A percentile compares a stretch with the other conserved stretches of the same genome.
Conservation (phyloP, 148 eudicot genomes). For the Amaranthus hypochondriacus region DNA sequence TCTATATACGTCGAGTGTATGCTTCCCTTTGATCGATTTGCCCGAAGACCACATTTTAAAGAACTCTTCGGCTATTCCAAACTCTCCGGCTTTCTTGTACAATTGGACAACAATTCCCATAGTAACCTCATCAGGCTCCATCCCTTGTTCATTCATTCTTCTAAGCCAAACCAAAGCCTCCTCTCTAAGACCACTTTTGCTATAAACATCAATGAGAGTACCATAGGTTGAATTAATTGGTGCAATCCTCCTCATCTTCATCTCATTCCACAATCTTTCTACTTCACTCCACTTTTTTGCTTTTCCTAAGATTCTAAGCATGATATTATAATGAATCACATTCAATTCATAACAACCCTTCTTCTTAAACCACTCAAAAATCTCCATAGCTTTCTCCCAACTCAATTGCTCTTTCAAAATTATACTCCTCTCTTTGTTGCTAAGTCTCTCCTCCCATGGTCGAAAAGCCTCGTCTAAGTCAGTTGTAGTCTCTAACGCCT, state of each 20-base stretch:
- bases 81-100: constrained; percentile 79
- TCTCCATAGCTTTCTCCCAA: constrained; percentile 78
- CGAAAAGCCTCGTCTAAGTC: constrained; percentile 73
- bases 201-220: constrained; percentile 85
- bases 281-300: constrained; percentile 60
- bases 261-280: constrained; percentile 67
- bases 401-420: constrained; percentile 78
- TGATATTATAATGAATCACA: constrained; percentile 87
- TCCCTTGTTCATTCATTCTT: constrained; percentile 61
- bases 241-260: constrained; percentile 47
- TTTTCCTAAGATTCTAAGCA: constrained; percentile 71
- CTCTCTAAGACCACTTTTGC: constrained; percentile 68
- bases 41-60: constrained; percentile 63
- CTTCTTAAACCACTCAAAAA: constrained; percentile 85
- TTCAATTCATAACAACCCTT: constrained; percentile 86
- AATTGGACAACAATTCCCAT: constrained; percentile 73
- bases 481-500: constrained; percentile 46
- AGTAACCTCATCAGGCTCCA: constrained; percentile 92
- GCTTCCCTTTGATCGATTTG: constrained; percentile 22
- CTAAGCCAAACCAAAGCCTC: constrained; percentile 66
- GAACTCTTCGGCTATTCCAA: constrained; percentile 70
- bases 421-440: constrained; percentile 83
- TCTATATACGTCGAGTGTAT: constrained; percentile 5
- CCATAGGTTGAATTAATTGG: constrained; percentile 81
- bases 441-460: constrained; percentile 74